Evolutionary conservation across 768 basidiomycete species (phyloP).

Genomic region (Lanmaoa pseudosensibilis): DNA sequence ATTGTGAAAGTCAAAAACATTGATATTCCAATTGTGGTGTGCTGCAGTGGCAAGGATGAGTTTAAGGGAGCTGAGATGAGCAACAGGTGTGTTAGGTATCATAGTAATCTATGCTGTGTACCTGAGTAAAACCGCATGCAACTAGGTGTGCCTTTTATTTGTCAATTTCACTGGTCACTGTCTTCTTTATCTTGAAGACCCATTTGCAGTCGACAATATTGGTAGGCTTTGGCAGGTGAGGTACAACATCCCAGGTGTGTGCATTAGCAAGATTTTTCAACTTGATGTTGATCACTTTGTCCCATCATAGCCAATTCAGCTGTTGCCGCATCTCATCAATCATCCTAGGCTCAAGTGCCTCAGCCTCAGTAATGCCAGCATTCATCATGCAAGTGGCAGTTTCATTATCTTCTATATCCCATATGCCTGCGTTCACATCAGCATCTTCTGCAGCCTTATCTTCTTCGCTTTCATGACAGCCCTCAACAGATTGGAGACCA

Average conservation of each 20-base stretch:
- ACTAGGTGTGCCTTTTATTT: slow-evolving; percentile 9
- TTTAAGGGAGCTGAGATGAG: not conserved
- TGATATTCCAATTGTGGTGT: not conserved
- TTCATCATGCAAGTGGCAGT: no score
- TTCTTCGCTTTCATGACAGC: no score
- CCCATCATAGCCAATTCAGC: no score
- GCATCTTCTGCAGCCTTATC: no score
- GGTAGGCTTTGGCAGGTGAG: not conserved
- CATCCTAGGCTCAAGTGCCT: no score
- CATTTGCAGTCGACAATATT: slow-evolving; percentile 30
- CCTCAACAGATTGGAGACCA: no score
- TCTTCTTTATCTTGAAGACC: slow-evolving; percentile 44
- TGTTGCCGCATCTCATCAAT: no score
- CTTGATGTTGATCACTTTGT: no score
- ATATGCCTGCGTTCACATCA: no score
- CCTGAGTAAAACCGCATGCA: not conserved
- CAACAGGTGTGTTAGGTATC: not conserved
- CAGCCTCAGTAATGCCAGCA: no score
- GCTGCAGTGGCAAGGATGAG: not conserved
- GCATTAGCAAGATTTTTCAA: no score
- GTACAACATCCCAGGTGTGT: not conserved
- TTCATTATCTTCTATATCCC: no score
- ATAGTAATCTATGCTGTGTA: not conserved
- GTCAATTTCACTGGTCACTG: slow-evolving; percentile 34
- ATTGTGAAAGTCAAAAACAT: not conserved